Evolutionary conservation across 2,329 filamentous ascomycete species (phyloP).

Genomic region (Aspergillus ustus): DNA sequence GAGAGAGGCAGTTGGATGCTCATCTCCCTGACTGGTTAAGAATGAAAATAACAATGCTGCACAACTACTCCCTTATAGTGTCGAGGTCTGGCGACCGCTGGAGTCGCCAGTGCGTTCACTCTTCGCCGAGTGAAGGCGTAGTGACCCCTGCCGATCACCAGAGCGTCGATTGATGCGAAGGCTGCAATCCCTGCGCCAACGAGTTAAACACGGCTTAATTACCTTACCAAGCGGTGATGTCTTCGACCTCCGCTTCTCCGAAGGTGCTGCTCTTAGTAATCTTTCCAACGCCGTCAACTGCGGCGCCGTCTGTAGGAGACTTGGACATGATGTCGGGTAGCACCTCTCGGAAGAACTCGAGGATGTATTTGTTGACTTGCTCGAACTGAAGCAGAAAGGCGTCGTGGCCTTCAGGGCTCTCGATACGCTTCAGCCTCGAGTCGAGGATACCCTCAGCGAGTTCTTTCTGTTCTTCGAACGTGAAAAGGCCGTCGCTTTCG

Average conservation of each 20-base stretch:
- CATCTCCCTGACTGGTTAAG: slow-evolving; percentile 45
- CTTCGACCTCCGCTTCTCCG: slow-evolving; percentile 93
- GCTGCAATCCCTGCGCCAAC: slow-evolving; percentile 38
- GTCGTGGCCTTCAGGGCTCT: slow-evolving; percentile 93
- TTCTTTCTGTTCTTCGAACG: slow-evolving; percentile 94
- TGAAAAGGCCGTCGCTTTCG: slow-evolving; percentile 93
- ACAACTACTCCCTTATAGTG: slow-evolving; percentile 38
- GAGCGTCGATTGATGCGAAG: slow-evolving; percentile 22
- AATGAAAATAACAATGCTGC: slow-evolving; percentile 37
- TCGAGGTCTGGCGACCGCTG: slow-evolving; percentile 14
- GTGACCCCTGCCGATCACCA: slow-evolving; percentile 13
- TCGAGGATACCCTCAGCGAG: slow-evolving; percentile 80
- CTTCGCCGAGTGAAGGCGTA: slow-evolving; percentile 22
- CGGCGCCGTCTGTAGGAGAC: slow-evolving; percentile 53
- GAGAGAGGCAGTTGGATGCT: slow-evolving; percentile 49
- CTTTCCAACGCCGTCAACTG: slow-evolving; percentile 60
- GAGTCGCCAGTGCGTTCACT: slow-evolving; percentile 25
- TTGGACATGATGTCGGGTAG: slow-evolving; percentile 86
- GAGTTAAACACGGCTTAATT: slow-evolving; percentile 7
- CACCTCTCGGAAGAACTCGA: slow-evolving; percentile 80
- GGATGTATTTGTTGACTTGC: slow-evolving; percentile 87
- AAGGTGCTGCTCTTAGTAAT: slow-evolving; percentile 88
- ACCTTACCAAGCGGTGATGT: slow-evolving; percentile 88
- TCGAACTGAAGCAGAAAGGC: slow-evolving; percentile 96
- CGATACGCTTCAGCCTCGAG: slow-evolving; percentile 80